These are phyloP conservation scores for Mallotus repandus DNA, from an alignment of 441 rosid genomes.

Conservation along the genomic window DNA sequence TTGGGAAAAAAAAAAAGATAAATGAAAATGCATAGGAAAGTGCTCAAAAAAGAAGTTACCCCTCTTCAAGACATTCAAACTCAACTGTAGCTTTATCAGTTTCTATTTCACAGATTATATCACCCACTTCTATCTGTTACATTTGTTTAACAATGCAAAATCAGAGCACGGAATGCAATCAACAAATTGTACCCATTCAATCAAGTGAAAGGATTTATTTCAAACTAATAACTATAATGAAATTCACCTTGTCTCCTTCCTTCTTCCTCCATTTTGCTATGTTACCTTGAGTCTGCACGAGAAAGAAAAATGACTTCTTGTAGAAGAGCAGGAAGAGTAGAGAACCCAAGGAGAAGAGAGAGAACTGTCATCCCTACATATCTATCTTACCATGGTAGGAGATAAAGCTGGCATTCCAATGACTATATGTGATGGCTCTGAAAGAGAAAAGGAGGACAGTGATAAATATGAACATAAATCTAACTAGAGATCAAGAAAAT, in stretches of 20 bases:
- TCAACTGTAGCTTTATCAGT: constrained; percentile 97
- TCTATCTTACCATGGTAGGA: constrained; percentile 93
- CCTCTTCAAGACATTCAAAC: constrained; percentile 95
- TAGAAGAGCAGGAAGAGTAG: constrained; percentile 23
- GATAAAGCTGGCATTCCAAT: constrained; percentile 96
- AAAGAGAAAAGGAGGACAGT: constrained; percentile 22
- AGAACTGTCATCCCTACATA: constrained; percentile 6
- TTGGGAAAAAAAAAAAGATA: neutral
- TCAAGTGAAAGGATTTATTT: constrained; percentile 11
- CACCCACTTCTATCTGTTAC: constrained; percentile 91
- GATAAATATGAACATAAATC: neutral
- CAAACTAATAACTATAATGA: constrained; percentile 15
- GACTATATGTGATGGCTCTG: constrained; percentile 63
- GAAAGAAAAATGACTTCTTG: constrained; percentile 29
- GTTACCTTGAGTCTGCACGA: constrained; percentile 87
- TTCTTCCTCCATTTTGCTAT: constrained; percentile 87
- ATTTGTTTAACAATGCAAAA: constrained; percentile 30
- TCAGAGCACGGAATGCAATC: constrained; percentile 22
- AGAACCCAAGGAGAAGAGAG: constrained; percentile 8
- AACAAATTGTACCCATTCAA: constrained; percentile 20
- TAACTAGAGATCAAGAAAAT: neutral
- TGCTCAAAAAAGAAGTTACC: constrained; percentile 43
- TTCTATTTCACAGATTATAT: constrained; percentile 89
- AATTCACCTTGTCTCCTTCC: constrained; percentile 93
- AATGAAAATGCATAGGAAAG: neutral